Evolutionary conservation across 768 basidiomycete species (phyloP).

Genomic region (Auricularia cornea): DNA sequence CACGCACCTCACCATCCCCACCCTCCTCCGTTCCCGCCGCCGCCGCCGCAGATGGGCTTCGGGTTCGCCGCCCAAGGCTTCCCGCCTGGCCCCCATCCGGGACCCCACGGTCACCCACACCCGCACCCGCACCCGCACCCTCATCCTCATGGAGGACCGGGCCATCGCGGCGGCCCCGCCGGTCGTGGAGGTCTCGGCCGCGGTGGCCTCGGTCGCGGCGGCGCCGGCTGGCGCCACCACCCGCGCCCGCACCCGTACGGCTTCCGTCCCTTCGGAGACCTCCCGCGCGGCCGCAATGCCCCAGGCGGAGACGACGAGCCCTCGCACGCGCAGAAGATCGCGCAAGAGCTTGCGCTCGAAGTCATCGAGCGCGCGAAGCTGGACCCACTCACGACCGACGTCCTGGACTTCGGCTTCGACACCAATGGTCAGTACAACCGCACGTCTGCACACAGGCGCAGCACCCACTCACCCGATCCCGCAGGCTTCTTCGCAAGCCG

Average conservation of each 20-base stretch:
- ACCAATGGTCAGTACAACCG: background rate
- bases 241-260: background rate
- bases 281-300: background rate
- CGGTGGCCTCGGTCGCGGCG: background rate
- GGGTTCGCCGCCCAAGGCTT: too few relatives aligned
- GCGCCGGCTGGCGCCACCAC: background rate
- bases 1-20: background rate
- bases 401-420: background rate
- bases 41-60: background rate
- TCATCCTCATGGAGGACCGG: background rate
- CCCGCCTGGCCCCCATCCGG: too few relatives aligned
- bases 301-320: background rate
- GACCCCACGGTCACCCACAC: too few relatives aligned
- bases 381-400: background rate
- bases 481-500: background rate
- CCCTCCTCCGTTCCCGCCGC: background rate
- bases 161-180: background rate
- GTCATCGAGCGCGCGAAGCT: background rate
- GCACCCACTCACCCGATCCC: background rate
- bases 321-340: background rate
- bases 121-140: background rate
- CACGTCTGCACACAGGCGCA: background rate
- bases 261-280: background rate
- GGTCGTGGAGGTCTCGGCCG: background rate
- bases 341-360: background rate